Percentiles rank a stretch among this genome's conserved stretches.
phyloP scores from a whole-genome alignment of 2,329 filamentous ascomycete genomes.

The Sarocladium kiliense region DNA sequence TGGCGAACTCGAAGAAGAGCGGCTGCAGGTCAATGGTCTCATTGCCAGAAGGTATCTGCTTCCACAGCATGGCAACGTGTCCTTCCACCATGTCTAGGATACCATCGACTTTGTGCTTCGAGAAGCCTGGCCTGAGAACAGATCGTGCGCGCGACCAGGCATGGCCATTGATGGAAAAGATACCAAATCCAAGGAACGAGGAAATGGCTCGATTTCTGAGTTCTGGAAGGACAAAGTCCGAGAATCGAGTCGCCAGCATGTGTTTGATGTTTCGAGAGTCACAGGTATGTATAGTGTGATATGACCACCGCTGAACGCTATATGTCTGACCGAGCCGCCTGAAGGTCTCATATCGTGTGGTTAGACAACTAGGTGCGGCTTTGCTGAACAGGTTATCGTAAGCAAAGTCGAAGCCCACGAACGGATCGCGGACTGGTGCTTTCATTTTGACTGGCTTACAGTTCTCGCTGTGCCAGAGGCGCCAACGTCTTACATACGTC shows the following conservation, averaged over 20 bases:
- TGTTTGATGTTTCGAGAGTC: conserved; percentile 52
- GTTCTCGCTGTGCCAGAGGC: neutral
- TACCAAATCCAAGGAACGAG: conserved; percentile 37
- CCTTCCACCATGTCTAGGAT: conserved; percentile 24
- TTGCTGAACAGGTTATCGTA: conserved; percentile 23
- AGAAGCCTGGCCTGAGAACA: conserved; percentile 27
- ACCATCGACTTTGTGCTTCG: conserved; percentile 24
- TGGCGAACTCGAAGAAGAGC: conserved; percentile 41
- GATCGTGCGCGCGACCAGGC: conserved; percentile 40
- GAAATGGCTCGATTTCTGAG: conserved; percentile 30
- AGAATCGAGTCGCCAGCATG: conserved; percentile 46
- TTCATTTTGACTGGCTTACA: conserved; percentile 19
- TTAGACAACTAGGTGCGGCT: neutral
- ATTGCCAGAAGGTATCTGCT: conserved; percentile 17
- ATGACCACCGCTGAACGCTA: conserved; percentile 25
- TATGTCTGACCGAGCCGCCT: conserved; percentile 26
- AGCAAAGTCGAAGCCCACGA: conserved; percentile 29
- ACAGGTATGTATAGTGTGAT: conserved; percentile 28
- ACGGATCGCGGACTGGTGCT: conserved; percentile 22
- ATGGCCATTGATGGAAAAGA: conserved; percentile 43
- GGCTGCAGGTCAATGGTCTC: conserved; percentile 34
- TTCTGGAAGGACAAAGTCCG: conserved; percentile 39
- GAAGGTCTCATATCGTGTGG: conserved; percentile 15
- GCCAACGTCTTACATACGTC: neutral
- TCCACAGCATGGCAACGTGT: conserved; percentile 34